Evolutionary conservation across 495 filamentous ascomycete genomes (phyloP), one percentile per base, ranked within the genome.

Genomic region (Hyphodiscus hymeniophilus): DNA sequence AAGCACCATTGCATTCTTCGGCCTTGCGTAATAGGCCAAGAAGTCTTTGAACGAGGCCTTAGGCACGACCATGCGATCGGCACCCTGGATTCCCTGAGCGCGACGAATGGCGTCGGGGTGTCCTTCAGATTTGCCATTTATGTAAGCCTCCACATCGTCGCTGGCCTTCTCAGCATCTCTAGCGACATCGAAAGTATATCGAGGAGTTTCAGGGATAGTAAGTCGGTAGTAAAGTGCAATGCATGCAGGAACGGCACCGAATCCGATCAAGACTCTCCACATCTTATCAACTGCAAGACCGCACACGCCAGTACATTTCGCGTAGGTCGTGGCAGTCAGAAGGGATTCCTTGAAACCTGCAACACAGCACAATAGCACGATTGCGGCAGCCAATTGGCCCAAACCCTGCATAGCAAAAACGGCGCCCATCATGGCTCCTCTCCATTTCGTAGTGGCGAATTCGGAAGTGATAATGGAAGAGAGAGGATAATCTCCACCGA

Each of bases 331-430:
- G 10, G 80, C 73, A 7, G 64, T 58, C 35, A 66, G 51, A 2
- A 89, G 74, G 0, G 79, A 79, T 7, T 74, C 66, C 54, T 76
- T 83, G 72, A 89, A 90, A 32, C 80, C 82, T 13, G 74, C 67
- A 3, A 76, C 80, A 40, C 85, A 69, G 56, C 86, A 80, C 24
- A 89, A 64, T 48, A 82, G 77, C 47, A 89, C 69, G 24, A 89
- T 71, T 4, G 82, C 82, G 38, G 81, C 84, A 24, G 66, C 68
- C 45, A 89, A 74, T 62, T 88, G 82, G 44, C 85, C 85, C 46
- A 89, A 68, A 47, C 84, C 84, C 61, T 89, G 85, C 77, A 87
- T 89, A 51, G 83, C 77, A 58, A 91, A 89, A 39, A 91, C 84
- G 13, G 82, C 72, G n/a, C 73, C 81, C 82, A 91, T 88, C 82